Evolutionary conservation across 2,329 filamentous ascomycete genomes (phyloP), one percentile per base, ranked within the genome.

Genomic region (Daldinia sp.): DNA sequence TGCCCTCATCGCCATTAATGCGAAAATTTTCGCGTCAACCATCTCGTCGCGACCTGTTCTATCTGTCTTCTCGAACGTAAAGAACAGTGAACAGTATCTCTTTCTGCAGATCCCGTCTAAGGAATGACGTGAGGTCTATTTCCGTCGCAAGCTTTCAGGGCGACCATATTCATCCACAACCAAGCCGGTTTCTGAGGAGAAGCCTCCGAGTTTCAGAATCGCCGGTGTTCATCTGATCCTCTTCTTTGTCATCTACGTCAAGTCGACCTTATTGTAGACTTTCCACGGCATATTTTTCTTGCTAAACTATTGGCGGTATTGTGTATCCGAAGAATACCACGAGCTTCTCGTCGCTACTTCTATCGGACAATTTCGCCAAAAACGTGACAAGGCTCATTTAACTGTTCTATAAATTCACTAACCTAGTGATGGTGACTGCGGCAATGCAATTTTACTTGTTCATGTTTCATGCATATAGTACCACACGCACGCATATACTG

Each of bases 11-110:
- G 7, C 26, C 61, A 64, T 66, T 46, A 37, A 54, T 60, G 65
- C 68, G 59, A 58, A 65, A 69, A 55, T 70, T 69, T 69, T 69
- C 60, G 68, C 63, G 59, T 61, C 41, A 48, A 23, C 5, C 33
- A 10, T 62, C 39, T 56, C 44, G 39, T 67, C 55, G 57, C 51
- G 42, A 55, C 10, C 42, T 39, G 35, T 46, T 61, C 37, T 23
- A 67, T 39, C 28, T 20, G 28, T 63, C 42, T 65, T n/a, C 12
- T 13, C 13, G 33, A 41, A 60, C 60, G 54, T 50, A 46, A 55
- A 59, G 42, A 42, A 60, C 18, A 20, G 37, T 37, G 35, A 39
- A 60, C 18, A 26, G 54, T 26, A 42, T 64, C 48, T 51, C 55
- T 10, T 39, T 63, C 30, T 33, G 59, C 51, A 61, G 54, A 26